Conservation (phyloP, 2,329 filamentous ascomycete species). For the Domatiomyces catenatus region DNA sequence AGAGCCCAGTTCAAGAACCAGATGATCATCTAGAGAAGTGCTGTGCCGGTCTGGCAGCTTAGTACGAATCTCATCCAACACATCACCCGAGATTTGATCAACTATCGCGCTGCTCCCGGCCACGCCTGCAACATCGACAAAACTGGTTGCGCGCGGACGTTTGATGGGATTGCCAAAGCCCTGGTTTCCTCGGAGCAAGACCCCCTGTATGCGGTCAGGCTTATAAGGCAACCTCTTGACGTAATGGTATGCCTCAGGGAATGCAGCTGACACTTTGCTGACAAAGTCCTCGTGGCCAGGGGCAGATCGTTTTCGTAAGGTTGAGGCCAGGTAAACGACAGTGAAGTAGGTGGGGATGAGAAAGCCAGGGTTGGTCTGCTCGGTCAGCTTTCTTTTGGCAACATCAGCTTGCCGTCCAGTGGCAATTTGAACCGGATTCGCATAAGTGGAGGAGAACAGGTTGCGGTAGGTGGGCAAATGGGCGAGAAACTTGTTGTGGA, state of each 20-base stretch:
- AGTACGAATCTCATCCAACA: background rate
- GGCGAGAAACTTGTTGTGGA: slow-evolving; percentile 64
- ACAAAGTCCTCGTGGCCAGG: background rate
- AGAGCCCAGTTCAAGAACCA: background rate
- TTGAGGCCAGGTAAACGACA: slow-evolving; percentile 29
- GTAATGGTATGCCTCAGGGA: background rate
- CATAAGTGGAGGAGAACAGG: slow-evolving; percentile 15
- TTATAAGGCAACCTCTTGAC: background rate
- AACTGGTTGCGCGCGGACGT: background rate
- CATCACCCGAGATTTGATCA: background rate
- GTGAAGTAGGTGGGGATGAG: slow-evolving; percentile 31
- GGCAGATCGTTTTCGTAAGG: slow-evolving; percentile 21
- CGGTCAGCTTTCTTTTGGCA: slow-evolving; percentile 18
- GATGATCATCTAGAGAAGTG: background rate
- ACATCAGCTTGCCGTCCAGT: slow-evolving; percentile 13
- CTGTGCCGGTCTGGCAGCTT: background rate
- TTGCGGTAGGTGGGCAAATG: slow-evolving; percentile 59
- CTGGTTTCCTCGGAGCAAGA: background rate
- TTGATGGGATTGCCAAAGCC: background rate
- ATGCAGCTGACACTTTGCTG: background rate
- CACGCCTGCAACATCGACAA: background rate
- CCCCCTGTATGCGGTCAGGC: background rate
- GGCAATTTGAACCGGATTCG: slow-evolving; percentile 3
- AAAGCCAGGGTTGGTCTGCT: slow-evolving; percentile 21
- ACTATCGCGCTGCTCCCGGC: background rate